Evolutionary conservation across 371 early-diverging fungal species (phyloP).

Genomic region (Haplosporangium sp.): DNA sequence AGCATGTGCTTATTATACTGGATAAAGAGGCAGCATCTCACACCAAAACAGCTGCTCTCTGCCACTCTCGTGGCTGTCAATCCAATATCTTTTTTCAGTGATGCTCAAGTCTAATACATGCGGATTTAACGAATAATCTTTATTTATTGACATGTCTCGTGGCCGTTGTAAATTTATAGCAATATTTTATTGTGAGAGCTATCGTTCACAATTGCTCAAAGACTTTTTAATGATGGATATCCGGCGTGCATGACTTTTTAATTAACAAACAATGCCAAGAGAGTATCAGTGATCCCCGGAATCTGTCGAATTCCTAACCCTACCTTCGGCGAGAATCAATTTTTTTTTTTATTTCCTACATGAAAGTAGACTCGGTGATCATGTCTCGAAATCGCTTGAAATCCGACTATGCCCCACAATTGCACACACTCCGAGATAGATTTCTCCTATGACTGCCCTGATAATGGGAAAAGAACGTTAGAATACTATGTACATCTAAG

Average conservation of each 20-base stretch:
- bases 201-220: neutral
- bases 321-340: neutral
- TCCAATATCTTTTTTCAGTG: neutral
- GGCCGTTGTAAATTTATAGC: neutral
- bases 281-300: neutral
- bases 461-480: too few relatives aligned
- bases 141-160: conserved; percentile 8
- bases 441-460: neutral
- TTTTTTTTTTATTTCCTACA: neutral
- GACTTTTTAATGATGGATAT: neutral
- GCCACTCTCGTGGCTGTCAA: neutral
- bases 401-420: neutral
- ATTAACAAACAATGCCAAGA: neutral
- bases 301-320: neutral
- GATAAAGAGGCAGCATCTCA: conserved; percentile 1
- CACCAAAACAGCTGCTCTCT: neutral
- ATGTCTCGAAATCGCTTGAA: neutral
- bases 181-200: neutral
- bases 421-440: neutral
- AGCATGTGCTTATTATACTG: conserved; percentile 5
- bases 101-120: neutral
- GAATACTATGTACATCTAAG: too few relatives aligned
- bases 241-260: neutral
- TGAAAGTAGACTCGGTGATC: neutral
- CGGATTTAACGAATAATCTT: neutral